Evolutionary conservation across 495 filamentous ascomycete species (phyloP).

Genomic region (Penicillium goetzii): DNA sequence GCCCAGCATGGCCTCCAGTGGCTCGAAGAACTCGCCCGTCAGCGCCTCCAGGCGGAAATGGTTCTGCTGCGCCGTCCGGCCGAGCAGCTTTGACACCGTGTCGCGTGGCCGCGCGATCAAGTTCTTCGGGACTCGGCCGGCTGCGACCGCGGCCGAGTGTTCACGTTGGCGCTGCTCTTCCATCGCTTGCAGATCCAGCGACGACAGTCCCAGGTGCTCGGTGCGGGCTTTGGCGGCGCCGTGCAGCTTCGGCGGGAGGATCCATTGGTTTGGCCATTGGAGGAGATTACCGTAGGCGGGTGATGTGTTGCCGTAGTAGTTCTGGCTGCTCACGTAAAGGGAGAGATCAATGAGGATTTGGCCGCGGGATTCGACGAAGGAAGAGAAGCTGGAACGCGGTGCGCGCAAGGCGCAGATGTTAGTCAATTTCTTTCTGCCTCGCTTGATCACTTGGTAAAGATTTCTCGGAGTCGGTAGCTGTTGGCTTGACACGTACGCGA

Average conservation of each 20-base stretch:
- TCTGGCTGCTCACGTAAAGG: constrained; percentile 85
- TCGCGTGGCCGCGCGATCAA: constrained; percentile 46
- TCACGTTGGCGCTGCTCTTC: constrained; percentile 49
- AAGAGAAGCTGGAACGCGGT: constrained; percentile 47
- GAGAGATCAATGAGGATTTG: constrained; percentile 74
- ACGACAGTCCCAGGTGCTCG: constrained; percentile 72
- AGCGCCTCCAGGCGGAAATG: constrained; percentile 73
- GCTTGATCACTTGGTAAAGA: background rate
- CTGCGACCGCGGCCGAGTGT: constrained; percentile 46
- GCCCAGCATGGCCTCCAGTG: constrained; percentile 65
- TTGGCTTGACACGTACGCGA: constrained; percentile 48
- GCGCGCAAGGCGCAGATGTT: constrained; percentile 1
- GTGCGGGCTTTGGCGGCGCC: constrained; percentile 68
- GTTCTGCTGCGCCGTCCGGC: constrained; percentile 43
- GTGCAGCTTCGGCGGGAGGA: constrained; percentile 68
- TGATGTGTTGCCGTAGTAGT: constrained; percentile 73
- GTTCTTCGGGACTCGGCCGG: constrained; percentile 48
- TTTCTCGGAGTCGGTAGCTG: background rate
- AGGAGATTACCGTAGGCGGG: constrained; percentile 77
- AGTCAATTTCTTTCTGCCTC: background rate
- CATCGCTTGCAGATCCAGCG: constrained; percentile 62
- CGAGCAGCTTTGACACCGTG: constrained; percentile 45
- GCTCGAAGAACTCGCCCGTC: constrained; percentile 67
- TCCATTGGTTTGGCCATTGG: constrained; percentile 82
- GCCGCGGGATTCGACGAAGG: constrained; percentile 67